Evolutionary conservation across 2,329 filamentous ascomycete genomes (phyloP), one percentile per base, ranked within the genome.

Genomic region (Aureobasidium sp.): DNA sequence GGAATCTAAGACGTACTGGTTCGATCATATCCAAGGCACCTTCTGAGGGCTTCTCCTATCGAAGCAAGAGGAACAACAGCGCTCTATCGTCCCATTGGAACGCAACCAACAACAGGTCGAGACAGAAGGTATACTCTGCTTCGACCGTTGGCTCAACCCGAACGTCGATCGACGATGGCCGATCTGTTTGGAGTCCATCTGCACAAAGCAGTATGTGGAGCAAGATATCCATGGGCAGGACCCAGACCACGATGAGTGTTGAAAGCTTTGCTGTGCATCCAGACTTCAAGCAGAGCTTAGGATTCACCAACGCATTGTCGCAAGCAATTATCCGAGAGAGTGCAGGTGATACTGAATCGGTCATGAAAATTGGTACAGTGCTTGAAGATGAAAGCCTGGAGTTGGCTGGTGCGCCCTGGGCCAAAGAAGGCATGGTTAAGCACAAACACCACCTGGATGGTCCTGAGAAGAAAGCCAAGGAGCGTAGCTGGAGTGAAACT

Each of bases 371-470:
- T n/a, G 61, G 61, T 34, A 54, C 68, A 27, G 78, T 97, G 10
- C 83, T 97, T 0, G 93, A 97, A 69, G 94, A 97, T 69, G 94
- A 99, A 70, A 91, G 88, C 0, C 82, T 99, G 13, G 92, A 96
- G 70, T 85, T 99, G 42, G 86, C 89, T 11, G 94, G 94, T 29
- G 90, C 94, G n/a, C 94, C 94, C 0, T 99, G 94, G 94, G 88
- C 95, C 32, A 99, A 99, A 76, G 94, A 99, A 75, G 94, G 94
- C 65, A 90, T 95, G 68, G 80, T 97, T 25, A 93, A 93, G 67
- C 93, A 99, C 77, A 97, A 97, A 75, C 93, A 97, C 73, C 93
- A 97, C 70, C 82, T 97, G 3, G 93, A 97, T 72, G 86, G 90
- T 5, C 81, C 91, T 39, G 92, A 96, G 67, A 96, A 94, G 77